phyloP scores from a whole-genome alignment of 257 asterid genomes.

The Prunella vulgaris region DNA sequence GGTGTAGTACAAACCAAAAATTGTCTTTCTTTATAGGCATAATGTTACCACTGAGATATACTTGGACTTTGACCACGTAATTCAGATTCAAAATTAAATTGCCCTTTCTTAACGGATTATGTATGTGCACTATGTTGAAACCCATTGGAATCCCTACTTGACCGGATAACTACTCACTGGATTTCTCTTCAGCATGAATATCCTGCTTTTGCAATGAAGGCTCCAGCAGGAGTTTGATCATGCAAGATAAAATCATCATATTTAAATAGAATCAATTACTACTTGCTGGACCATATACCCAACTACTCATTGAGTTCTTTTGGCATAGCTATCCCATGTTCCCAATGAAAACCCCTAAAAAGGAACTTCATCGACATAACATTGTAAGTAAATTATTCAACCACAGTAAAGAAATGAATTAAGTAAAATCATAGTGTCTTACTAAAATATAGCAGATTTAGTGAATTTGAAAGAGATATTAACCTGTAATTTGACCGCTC shows the following conservation, averaged over 20 bases:
- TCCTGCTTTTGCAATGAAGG: background rate
- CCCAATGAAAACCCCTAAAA: background rate
- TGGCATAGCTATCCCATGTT: background rate
- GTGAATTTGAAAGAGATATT: background rate
- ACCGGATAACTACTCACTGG: background rate
- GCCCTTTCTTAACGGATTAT: background rate
- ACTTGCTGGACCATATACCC: background rate
- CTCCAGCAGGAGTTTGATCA: background rate
- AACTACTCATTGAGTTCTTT: constrained; percentile 9
- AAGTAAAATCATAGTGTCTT: background rate
- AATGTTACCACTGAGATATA: background rate
- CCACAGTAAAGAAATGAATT: background rate
- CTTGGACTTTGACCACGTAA: background rate
- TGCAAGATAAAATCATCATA: background rate
- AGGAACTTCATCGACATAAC: constrained; percentile 4
- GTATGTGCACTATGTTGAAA: constrained; percentile 3
- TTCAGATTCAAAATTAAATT: constrained; percentile 10
- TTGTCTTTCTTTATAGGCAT: background rate
- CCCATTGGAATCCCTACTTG: background rate
- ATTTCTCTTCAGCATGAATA: background rate
- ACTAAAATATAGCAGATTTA: background rate
- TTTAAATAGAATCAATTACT: background rate
- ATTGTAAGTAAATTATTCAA: background rate
- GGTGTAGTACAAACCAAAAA: constrained; percentile 5
- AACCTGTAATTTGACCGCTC: constrained; percentile 94